Conservation (phyloP, 1,139 yeast species). For the Ashbya aceris region DNA sequence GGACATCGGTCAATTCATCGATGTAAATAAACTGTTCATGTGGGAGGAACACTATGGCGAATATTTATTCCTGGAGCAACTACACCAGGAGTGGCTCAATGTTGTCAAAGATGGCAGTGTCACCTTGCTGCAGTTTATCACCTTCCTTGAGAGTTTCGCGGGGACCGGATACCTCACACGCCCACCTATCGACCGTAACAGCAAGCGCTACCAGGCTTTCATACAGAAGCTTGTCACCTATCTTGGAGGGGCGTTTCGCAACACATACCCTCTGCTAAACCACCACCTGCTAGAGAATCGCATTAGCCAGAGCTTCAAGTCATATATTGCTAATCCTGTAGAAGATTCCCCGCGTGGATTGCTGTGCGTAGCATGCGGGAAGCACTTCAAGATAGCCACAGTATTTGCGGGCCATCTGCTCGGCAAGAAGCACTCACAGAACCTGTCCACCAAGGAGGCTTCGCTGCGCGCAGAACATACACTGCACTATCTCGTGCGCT, state of each 20-base stretch:
- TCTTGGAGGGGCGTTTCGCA: constrained; percentile 37
- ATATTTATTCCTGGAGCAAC: constrained; percentile 45
- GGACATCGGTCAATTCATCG: constrained; percentile 41
- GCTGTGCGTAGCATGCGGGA: constrained; percentile 60
- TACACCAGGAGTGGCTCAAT: constrained; percentile 45
- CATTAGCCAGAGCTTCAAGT: constrained; percentile 32
- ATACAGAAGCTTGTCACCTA: constrained; percentile 38
- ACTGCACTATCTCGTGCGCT: constrained; percentile 14
- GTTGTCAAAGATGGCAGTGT: constrained; percentile 30
- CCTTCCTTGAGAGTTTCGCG: constrained; percentile 36
- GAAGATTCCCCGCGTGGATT: constrained; percentile 30
- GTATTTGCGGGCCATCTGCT: constrained; percentile 61
- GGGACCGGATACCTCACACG: constrained; percentile 22
- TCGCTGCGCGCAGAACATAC: constrained; percentile 20
- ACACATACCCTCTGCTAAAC: constrained; percentile 44
- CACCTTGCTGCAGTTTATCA: constrained; percentile 45
- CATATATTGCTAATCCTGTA: constrained; percentile 22
- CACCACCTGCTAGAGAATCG: constrained; percentile 31
- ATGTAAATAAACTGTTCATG: constrained; percentile 42
- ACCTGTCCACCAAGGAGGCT: constrained; percentile 22
- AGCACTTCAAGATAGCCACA: constrained; percentile 51
- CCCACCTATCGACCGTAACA: constrained; percentile 27
- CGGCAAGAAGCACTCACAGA: constrained; percentile 71
- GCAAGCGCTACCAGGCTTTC: constrained; percentile 36
- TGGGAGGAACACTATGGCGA: constrained; percentile 59